These are phyloP conservation scores for Ustilago loliicola DNA, from an alignment of 1,284 basidiomycete genomes.

Conservation along the genomic window DNA sequence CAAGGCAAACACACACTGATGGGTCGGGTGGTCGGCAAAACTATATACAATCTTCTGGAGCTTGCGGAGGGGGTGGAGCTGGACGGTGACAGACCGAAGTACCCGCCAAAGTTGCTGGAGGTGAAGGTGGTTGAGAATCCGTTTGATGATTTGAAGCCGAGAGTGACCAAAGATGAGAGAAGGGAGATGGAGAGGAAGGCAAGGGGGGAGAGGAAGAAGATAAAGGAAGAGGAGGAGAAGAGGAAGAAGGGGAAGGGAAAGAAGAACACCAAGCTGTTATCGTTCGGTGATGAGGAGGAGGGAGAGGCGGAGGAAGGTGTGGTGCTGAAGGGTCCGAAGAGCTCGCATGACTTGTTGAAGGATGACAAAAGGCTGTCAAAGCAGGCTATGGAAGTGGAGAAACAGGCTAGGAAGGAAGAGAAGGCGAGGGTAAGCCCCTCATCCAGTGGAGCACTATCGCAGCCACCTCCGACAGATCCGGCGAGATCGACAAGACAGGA, in stretches of 20 bases:
- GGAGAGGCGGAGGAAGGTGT: constrained; percentile 42
- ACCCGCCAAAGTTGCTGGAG: constrained; percentile 88
- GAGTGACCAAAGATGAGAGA: constrained; percentile 94
- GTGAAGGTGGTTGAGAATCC: constrained; percentile 90
- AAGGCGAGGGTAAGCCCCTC: not conserved
- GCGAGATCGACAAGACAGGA: not conserved
- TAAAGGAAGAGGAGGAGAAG: constrained; percentile 27
- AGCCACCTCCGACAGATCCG: not conserved
- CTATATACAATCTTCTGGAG: constrained; percentile 71
- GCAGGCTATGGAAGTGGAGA: constrained; percentile 12
- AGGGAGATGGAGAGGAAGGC: constrained; percentile 82
- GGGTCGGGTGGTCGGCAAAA: constrained; percentile 59
- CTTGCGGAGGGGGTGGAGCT: constrained; percentile 86
- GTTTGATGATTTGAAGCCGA: constrained; percentile 91
- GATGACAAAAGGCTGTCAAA: constrained; percentile 57
- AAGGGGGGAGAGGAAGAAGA: constrained; percentile 76
- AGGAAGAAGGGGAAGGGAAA: constrained; percentile 49
- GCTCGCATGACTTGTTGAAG: constrained; percentile 65
- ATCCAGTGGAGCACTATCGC: not conserved
- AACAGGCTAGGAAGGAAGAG: not conserved
- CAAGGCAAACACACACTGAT: constrained; percentile 67
- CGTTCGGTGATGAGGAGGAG: constrained; percentile 64
- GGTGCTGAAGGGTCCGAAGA: constrained; percentile 52
- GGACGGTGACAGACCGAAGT: constrained; percentile 82
- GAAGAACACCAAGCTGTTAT: constrained; percentile 58